Percentiles rank a stretch among this genome's conserved stretches.
Conservation (phyloP, 208 protist species). For the Tritrichomonas musculus region DNA sequence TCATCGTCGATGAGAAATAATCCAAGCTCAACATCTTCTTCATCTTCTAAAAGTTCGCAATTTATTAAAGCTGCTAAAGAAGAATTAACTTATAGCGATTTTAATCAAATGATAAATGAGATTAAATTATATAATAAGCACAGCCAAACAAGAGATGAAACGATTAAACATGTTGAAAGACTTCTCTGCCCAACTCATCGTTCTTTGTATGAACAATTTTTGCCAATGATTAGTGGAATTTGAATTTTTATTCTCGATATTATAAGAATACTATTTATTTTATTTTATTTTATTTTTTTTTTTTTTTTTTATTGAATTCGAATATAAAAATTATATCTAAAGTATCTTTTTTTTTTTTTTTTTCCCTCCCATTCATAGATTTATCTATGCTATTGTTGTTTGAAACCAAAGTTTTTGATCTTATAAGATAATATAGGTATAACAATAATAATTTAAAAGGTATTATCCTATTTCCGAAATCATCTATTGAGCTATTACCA, state of each 20-base stretch:
- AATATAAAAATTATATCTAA: background rate
- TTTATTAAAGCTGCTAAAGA: slow-evolving; percentile 13
- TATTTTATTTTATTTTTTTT: background rate
- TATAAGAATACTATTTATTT: background rate
- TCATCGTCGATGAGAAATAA: too few relatives aligned
- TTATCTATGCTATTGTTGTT: too few relatives aligned
- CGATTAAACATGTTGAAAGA: background rate
- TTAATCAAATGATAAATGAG: slow-evolving; percentile 23
- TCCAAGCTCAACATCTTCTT: background rate
- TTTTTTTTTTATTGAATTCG: background rate
- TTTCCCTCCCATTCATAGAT: background rate
- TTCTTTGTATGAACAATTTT: background rate
- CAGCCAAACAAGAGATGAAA: background rate
- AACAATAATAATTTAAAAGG: too few relatives aligned
- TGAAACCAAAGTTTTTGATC: too few relatives aligned
- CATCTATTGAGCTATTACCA: too few relatives aligned
- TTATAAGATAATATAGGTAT: too few relatives aligned
- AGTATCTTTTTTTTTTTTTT: too few relatives aligned
- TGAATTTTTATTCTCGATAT: background rate
- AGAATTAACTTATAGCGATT: background rate
- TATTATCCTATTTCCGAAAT: too few relatives aligned
- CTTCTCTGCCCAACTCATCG: background rate
- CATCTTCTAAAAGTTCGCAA: background rate
- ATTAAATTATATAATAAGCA: slow-evolving; percentile 21
- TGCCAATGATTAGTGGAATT: background rate